phyloP scores from a whole-genome alignment of 163 green algal genomes.

The Chlorella variabilis region DNA sequence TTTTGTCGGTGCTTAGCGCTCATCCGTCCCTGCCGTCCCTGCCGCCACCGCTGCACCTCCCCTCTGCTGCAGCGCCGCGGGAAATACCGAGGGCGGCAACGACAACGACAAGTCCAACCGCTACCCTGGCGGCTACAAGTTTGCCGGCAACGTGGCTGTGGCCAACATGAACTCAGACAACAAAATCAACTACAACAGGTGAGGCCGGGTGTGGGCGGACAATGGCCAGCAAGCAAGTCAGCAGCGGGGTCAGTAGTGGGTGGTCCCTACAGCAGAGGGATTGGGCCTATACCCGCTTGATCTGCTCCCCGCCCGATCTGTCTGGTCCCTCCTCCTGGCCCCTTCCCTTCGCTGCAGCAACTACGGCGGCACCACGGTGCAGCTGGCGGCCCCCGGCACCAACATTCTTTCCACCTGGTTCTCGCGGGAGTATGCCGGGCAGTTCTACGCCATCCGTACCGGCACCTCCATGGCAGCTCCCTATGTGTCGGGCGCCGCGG shows the following conservation, averaged over 20 bases:
- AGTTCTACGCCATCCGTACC: background rate
- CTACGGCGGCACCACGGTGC: slow-evolving; percentile 3
- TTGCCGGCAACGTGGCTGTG: slow-evolving; percentile 12
- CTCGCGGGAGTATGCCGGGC: background rate
- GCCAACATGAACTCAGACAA: background rate
- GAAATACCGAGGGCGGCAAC: background rate
- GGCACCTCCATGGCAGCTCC: slow-evolving; percentile 44
- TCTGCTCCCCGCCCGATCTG: too few species aligned
- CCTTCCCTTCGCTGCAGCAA: slow-evolving; percentile 18
- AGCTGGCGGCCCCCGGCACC: slow-evolving; percentile 22
- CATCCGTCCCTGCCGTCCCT: too few species aligned
- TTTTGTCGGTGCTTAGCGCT: too few species aligned
- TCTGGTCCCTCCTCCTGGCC: too few species aligned
- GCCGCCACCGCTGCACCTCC: too few species aligned
- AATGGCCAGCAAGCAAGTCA: too few species aligned
- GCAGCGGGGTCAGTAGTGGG: too few species aligned
- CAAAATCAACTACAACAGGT: background rate
- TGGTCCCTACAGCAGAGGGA: too few species aligned
- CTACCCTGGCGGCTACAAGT: slow-evolving; percentile 4
- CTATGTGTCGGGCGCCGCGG: slow-evolving; percentile 29
- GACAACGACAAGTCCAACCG: background rate
- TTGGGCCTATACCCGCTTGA: too few species aligned
- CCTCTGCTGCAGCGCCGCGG: slow-evolving; percentile 3
- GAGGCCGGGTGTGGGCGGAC: too few species aligned
- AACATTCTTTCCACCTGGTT: slow-evolving; percentile 24